phyloP scores from a whole-genome alignment of 1,284 basidiomycete species.

The Rhodotorula mucilaginosa region DNA sequence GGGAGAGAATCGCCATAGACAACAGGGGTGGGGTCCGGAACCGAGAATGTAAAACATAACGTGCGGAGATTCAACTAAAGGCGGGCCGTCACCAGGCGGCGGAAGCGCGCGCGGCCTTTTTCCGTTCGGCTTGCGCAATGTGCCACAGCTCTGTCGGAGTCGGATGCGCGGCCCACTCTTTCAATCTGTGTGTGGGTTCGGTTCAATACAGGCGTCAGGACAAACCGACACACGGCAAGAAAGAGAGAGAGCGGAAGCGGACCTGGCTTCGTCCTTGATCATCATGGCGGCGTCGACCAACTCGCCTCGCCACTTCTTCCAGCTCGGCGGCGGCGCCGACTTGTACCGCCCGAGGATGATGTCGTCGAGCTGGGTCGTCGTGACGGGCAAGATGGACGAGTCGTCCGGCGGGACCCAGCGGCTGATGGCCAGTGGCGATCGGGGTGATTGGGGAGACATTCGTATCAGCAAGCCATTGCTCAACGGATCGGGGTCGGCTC shows the following conservation, averaged over 20 bases:
- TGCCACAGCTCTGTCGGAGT: constrained; percentile 6
- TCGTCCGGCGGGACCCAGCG: constrained; percentile 16
- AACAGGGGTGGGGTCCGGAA: too few species aligned
- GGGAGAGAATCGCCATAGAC: too few species aligned
- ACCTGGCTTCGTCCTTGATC: constrained; percentile 4
- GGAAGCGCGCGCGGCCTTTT: constrained; percentile 1
- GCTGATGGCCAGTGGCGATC: not conserved
- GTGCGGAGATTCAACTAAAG: not conserved
- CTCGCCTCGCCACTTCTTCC: constrained; percentile 13
- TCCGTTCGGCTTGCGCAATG: constrained; percentile 6
- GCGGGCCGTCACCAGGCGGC: not conserved
- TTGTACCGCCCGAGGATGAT: constrained; percentile 12
- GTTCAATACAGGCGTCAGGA: too few species aligned
- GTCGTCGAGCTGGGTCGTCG: constrained; percentile 9
- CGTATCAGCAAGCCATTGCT: too few species aligned
- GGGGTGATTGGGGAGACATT: not conserved
- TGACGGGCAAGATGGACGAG: constrained; percentile 3
- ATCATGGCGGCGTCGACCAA: constrained; percentile 15
- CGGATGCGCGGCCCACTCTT: constrained; percentile 5
- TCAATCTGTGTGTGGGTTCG: not conserved
- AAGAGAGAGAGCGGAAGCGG: not conserved
- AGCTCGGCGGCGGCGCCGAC: constrained; percentile 10
- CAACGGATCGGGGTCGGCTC: too few species aligned
- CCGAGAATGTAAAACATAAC: too few species aligned
- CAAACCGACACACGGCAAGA: not conserved